A percentile compares a stretch with the other conserved stretches of the same genome.
Conservation (phyloP, 768 basidiomycete genomes). For the Fomitopsis serialis region DNA sequence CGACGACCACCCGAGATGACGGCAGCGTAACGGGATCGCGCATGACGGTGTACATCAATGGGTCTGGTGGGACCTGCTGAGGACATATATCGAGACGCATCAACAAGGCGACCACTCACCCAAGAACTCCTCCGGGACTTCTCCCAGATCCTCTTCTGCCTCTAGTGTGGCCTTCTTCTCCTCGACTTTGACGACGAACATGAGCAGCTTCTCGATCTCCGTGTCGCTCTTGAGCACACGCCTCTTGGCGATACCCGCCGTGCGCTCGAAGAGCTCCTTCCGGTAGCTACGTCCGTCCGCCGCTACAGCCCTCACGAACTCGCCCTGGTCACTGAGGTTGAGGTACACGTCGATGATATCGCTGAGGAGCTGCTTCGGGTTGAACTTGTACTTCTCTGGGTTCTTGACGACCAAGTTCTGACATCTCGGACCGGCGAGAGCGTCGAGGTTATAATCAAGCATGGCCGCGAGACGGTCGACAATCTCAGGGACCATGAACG, state of each 20-base stretch:
- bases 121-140: slow-evolving; percentile 92
- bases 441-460: slow-evolving; percentile 90
- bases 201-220: slow-evolving; percentile 66
- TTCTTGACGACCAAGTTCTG: slow-evolving; percentile 82
- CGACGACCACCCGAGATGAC: slow-evolving; percentile 71
- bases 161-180: slow-evolving; percentile 72
- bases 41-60: slow-evolving; percentile 90
- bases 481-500: slow-evolving; percentile 96
- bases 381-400: slow-evolving; percentile 85
- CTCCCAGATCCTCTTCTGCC: slow-evolving; percentile 88
- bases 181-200: slow-evolving; percentile 81
- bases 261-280: slow-evolving; percentile 76
- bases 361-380: slow-evolving; percentile 73
- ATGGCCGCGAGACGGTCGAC: slow-evolving; percentile 93
- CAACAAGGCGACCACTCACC: slow-evolving; percentile 66
- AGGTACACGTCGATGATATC: slow-evolving; percentile 89
- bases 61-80: slow-evolving; percentile 46
- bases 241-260: slow-evolving; percentile 58
- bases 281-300: slow-evolving; percentile 91
- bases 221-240: slow-evolving; percentile 65
- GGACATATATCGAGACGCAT: slow-evolving; percentile 6
- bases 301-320: slow-evolving; percentile 84
- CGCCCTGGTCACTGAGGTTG: slow-evolving; percentile 74
- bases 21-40: slow-evolving; percentile 91
- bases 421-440: slow-evolving; percentile 84